Evolutionary conservation across 768 basidiomycete species (phyloP), one percentile per base, ranked within the genome.

Genomic region (Glaciozyma antarctica): DNA sequence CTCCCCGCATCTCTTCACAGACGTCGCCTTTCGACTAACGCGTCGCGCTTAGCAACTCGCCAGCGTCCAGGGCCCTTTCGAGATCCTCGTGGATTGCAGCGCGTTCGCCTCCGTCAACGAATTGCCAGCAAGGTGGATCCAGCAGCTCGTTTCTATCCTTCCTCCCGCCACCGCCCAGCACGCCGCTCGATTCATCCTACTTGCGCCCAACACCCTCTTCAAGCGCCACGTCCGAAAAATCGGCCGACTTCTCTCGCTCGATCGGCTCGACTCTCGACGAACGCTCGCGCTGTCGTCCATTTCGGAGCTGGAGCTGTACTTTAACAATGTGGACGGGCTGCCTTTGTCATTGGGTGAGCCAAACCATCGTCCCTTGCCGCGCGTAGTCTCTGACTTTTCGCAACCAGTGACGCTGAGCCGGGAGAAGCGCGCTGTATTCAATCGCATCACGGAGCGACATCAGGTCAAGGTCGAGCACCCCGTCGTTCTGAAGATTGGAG

Each of bases 1-100:
- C 17, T 5, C 24, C 3, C 38, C 28, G 4, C 8, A 12, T 8
- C 16, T n/a, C 43, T 58, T 30, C 3, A 57, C 3, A 1, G 3
- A 22, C 13, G 13, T 5, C 6, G 13, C 34, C 12, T 38, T 38
- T 9, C 1, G 15, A n/a, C 32, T 38, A 8, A n/a, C 12, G 34
- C 38, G 3, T 1, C 34, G 12, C 34, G 24, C 38, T 9, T 38
- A 58, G 57, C 41, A 43, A 26, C 43, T 63, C n/a, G 13, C 28
- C 17, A 7, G 49, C 8, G 56, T 54, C 3, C 13, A 21, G 6
- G 60, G 57, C 16, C 58, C 71, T 5, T 88, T 86, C 73, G 87
- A 90, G 55, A 78, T 93, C 56, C 82, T 93, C 67, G 73, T 91
- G 41, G 90, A 93, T 71, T 90, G 86, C 76, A 90, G 89, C 44